Evolutionary conservation across 2,329 filamentous ascomycete genomes (phyloP).

Genomic region (Sporothrix globosa): DNA sequence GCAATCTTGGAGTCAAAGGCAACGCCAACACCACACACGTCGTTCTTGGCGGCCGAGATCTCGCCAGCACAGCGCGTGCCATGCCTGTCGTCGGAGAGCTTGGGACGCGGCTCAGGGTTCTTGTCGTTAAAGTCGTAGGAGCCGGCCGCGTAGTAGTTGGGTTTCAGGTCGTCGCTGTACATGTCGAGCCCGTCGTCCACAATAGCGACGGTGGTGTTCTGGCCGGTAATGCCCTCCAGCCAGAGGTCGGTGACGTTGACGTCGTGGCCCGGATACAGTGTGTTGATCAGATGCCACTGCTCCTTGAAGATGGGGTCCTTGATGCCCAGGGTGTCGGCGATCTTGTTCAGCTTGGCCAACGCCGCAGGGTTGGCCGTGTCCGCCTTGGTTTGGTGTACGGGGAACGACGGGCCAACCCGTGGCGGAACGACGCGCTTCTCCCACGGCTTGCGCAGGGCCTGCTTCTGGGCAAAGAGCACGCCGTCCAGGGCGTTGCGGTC

Average conservation of each 20-base stretch:
- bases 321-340: constrained; percentile 73
- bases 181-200: constrained; percentile 97
- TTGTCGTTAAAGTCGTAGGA: constrained; percentile 97
- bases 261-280: constrained; percentile 79
- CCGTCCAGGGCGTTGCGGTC: constrained; percentile 66
- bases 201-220: constrained; percentile 87
- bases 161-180: constrained; percentile 88
- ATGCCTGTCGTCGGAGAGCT: constrained; percentile 82
- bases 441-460: constrained; percentile 55
- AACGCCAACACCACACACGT: constrained; percentile 93
- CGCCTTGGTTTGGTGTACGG: constrained; percentile 19
- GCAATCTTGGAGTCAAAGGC: constrained; percentile 90
- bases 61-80: constrained; percentile 95
- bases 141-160: constrained; percentile 89
- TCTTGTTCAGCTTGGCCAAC: constrained; percentile 59
- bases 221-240: constrained; percentile 86
- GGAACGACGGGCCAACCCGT: neutral
- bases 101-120: constrained; percentile 74
- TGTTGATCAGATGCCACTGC: constrained; percentile 95
- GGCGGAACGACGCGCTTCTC: constrained; percentile 56
- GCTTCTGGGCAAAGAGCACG: constrained; percentile 80
- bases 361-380: constrained; percentile 47
- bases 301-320: constrained; percentile 87
- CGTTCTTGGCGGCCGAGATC: constrained; percentile 86
- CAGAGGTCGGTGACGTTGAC: constrained; percentile 95